Conservation (phyloP, 768 basidiomycete genomes). For the Lyophyllum semitale region DNA sequence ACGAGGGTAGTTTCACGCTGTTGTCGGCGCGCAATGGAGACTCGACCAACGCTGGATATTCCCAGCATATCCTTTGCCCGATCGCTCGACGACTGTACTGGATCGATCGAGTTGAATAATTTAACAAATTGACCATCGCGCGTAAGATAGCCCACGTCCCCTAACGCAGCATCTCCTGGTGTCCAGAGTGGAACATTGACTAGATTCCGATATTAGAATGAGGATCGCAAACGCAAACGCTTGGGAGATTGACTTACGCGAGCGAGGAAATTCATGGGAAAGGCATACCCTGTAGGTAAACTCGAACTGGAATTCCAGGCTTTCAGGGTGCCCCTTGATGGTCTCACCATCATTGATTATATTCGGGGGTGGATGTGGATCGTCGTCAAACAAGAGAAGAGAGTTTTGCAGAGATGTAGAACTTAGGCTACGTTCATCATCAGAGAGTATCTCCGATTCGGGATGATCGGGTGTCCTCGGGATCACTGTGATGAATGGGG, state of each 20-base stretch:
- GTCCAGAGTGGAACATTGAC: slow-evolving; percentile 17
- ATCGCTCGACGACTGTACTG: not conserved
- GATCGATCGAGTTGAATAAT: slow-evolving; percentile 9
- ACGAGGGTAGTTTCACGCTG: slow-evolving; percentile 9
- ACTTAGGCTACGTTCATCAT: not conserved
- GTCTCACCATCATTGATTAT: slow-evolving; percentile 2
- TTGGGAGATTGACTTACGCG: not conserved
- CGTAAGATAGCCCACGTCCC: slow-evolving; percentile 12
- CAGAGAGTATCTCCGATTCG: not conserved
- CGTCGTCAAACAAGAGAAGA: not conserved
- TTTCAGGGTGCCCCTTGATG: not conserved
- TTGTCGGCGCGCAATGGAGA: slow-evolving; percentile 2
- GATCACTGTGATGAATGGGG: slow-evolving; percentile 6
- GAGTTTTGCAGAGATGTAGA: not conserved
- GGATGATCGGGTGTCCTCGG: not conserved
- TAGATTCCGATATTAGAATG: not conserved
- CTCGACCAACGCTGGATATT: not conserved
- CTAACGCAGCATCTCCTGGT: slow-evolving; percentile 3
- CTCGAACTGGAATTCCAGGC: slow-evolving; percentile 1
- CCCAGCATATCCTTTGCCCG: not conserved
- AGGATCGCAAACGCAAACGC: not conserved
- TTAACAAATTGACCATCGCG: slow-evolving; percentile 6
- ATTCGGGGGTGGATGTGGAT: not conserved
- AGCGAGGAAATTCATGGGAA: slow-evolving; percentile 14
- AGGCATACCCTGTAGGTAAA: slow-evolving; percentile 11